Conservation (phyloP, 495 filamentous ascomycete species). For the Trichoderma asperelloides region DNA sequence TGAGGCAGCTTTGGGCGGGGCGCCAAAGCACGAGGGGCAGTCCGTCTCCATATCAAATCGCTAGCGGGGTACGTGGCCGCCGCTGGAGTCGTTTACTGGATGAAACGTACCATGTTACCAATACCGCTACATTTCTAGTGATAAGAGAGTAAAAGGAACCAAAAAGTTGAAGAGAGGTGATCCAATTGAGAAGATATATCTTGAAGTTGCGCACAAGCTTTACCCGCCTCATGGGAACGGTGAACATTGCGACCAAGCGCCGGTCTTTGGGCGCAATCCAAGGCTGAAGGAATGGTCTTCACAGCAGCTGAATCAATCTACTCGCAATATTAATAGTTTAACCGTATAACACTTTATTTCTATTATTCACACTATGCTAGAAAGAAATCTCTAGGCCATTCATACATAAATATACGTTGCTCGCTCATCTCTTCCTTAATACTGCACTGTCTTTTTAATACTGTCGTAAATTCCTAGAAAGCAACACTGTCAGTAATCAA, state of each 20-base stretch:
- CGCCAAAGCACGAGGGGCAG: conserved; percentile 3
- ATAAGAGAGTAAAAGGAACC: not conserved
- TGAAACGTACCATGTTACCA: not conserved
- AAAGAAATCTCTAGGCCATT: not conserved
- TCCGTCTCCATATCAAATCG: not conserved
- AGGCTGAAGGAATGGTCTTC: no score
- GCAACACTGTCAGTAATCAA: conserved; percentile 17
- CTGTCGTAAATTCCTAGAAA: conserved; percentile 43
- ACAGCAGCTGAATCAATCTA: no score
- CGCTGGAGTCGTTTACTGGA: not conserved
- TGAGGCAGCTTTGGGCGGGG: conserved; percentile 7
- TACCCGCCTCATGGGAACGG: no score
- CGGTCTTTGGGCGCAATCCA: no score
- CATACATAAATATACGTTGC: not conserved
- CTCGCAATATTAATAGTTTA: not conserved
- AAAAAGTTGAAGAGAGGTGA: not conserved
- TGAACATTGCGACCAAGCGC: no score
- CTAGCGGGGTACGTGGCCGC: not conserved
- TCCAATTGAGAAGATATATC: no score
- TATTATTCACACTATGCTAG: conserved; percentile 1
- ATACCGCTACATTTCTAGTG: not conserved
- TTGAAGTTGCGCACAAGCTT: no score
- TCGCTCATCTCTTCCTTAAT: not conserved
- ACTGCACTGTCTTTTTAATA: conserved; percentile 18
- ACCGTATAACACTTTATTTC: not conserved